Evolutionary conservation across 139 green algal species (phyloP), one percentile per base, ranked within the genome.

Genomic region (Desmodesmus armatus): DNA sequence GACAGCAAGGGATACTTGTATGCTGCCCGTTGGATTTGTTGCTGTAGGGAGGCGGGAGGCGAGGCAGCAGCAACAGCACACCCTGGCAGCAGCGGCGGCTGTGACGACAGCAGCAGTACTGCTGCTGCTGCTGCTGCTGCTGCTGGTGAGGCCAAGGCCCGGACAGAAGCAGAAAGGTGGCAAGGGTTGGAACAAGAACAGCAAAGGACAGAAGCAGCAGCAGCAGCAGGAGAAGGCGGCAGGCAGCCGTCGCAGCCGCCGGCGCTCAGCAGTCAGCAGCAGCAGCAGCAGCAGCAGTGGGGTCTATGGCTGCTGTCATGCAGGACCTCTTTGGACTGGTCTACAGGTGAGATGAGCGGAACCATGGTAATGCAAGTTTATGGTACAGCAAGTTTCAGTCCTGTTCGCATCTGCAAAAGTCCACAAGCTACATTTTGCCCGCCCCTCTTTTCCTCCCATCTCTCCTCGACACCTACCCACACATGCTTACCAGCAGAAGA

Each of bases 281-380:
- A 40, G 37, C 33, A 51, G 31, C 47, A 66, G 47, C 73, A 76
- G 67, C 67, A 67, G 73, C 73, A 65, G 76, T 31, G 62, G n/a
- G 17, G 44, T 2, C 29, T n/a, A n/a, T 75, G 31, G 47, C 29
- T 2, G 35, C 47, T 23, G 67, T 78, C 23, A 77, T 87, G 2
- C 47, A 80, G 29, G 81, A 74, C 3, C 70, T 87, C 23, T 87
- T 87, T 87, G 81, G 81, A 1, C 37, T 87, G 39, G 40, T 39
- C 25, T 87, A 82, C 55, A 80, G 76, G 76, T 82, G 53, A 58
- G 7, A 6, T 5, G 2, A 17, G 5, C 31, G 31, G 6, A n/a
- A 17, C 47, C 33, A 1, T 35, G 11, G 19, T 66, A 25, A 0
- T 78, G 41, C 40, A 0, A 60, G 65, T 17, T 13, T 40, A 13